phyloP scores from a whole-genome alignment of 306 rosid genomes.

The Cucurbita ficifolia region DNA sequence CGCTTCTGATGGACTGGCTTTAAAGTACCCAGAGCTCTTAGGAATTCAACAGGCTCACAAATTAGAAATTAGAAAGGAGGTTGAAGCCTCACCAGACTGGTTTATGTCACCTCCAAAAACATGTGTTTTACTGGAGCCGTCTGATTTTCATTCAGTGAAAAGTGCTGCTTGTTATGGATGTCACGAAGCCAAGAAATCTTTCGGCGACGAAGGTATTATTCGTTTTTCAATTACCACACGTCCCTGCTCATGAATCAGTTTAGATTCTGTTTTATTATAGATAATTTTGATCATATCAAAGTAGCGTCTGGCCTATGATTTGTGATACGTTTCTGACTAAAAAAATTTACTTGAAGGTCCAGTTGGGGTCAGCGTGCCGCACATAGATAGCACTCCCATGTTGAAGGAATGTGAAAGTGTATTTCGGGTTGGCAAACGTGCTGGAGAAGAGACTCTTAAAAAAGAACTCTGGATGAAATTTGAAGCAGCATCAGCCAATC shows the following conservation, averaged over 20 bases:
- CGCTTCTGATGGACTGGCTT: conserved; percentile 31
- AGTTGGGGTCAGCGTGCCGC: conserved; percentile 20
- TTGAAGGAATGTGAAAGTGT: conserved; percentile 44
- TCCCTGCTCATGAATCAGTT: not conserved
- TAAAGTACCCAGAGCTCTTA: conserved; percentile 54
- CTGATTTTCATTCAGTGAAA: conserved; percentile 32
- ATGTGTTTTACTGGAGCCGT: conserved; percentile 63
- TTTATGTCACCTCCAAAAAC: conserved; percentile 76
- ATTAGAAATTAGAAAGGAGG: conserved; percentile 23
- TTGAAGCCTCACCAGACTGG: conserved; percentile 67
- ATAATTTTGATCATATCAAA: not conserved
- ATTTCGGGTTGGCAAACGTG: conserved; percentile 31
- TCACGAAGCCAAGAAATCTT: conserved; percentile 19
- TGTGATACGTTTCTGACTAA: not conserved
- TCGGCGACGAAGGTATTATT: conserved; percentile 28
- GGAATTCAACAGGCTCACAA: conserved; percentile 32
- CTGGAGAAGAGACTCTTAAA: conserved; percentile 87
- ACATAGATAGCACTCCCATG: conserved; percentile 45
- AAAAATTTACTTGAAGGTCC: conserved; percentile 12
- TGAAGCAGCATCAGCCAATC: conserved; percentile 58
- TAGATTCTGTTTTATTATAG: not conserved
- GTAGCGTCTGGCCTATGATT: not conserved
- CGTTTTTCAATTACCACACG: not conserved
- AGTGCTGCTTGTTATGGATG: conserved; percentile 18
- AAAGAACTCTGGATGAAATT: conserved; percentile 79